phyloP scores from a whole-genome alignment of 805 yeast genomes.

The Geotrichum ghanense region DNA sequence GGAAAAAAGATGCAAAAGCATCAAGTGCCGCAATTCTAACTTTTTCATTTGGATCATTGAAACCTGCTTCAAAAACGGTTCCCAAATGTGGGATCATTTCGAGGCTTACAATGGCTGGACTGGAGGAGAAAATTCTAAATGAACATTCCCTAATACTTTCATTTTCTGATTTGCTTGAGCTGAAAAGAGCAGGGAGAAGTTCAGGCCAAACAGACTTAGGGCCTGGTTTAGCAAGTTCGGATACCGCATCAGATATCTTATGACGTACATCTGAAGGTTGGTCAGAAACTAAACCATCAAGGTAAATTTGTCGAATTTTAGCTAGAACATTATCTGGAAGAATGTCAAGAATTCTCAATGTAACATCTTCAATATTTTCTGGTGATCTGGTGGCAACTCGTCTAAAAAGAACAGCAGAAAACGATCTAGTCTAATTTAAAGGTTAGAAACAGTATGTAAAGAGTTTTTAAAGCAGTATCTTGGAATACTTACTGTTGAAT shows the following conservation, averaged over 20 bases:
- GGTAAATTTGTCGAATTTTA: constrained; percentile 53
- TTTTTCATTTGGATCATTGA: constrained; percentile 65
- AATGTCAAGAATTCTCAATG: constrained; percentile 69
- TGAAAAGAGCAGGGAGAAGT: constrained; percentile 61
- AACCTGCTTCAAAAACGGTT: constrained; percentile 69
- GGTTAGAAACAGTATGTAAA: neutral
- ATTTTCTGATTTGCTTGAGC: constrained; percentile 46
- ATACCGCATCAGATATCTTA: constrained; percentile 85
- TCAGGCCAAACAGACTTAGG: constrained; percentile 51
- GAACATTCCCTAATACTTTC: constrained; percentile 77
- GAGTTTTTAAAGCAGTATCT: neutral
- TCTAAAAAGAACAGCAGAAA: constrained; percentile 82
- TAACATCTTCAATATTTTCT: constrained; percentile 44
- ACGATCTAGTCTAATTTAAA: constrained; percentile 32
- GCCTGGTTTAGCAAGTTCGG: constrained; percentile 67
- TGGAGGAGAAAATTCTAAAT: constrained; percentile 75
- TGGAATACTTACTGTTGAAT: constrained; percentile 34
- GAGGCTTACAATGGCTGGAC: constrained; percentile 65
- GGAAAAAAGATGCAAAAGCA: constrained; percentile 86
- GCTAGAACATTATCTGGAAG: constrained; percentile 44
- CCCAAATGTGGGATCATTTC: constrained; percentile 44
- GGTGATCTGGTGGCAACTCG: constrained; percentile 77
- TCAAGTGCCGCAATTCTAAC: constrained; percentile 87
- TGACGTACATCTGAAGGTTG: constrained; percentile 76
- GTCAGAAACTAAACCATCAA: constrained; percentile 56